Evolutionary conservation across 2,329 filamentous ascomycete species (phyloP), one percentile per base, ranked within the genome.

Genomic region (Alternaria metachromatica): DNA sequence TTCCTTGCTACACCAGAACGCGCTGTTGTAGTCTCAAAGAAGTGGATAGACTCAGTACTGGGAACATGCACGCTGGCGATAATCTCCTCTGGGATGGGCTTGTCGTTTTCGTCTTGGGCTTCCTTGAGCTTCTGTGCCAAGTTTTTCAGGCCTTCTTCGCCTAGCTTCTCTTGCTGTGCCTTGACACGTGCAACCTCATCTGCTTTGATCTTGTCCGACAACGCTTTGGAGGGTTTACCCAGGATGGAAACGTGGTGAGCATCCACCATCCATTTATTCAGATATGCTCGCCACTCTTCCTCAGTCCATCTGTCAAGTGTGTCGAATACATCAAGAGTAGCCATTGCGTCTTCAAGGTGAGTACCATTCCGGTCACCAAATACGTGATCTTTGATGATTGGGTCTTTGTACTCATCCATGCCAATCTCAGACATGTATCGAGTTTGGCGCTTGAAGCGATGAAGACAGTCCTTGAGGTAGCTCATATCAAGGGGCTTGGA

Each of bases 321-420:
- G 65, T 96, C 92, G 61, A 89, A 87, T 45, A 87, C 86, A 20
- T 76, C 74, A 23, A 86, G 69, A 6, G 78, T 81, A 10, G 76
- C 78, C 46, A 85, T 71, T 9, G 78, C 75, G 23, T 79, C 77
- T 53, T 75, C 57, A 9, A 85, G 76, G 51, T 84, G 79, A 11
- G 72, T 80, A n/a, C 96, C 96, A 77, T 97, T 91, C 30, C 93
- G 88, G 55, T 89, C 89, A 26, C 95, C 96, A 75, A 96, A 99
- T 10, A 98, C 86, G 77, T 96, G 97, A 76, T 98, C 94, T 13
- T 90, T 91, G 73, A 98, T 97, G 64, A 98, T 90, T 64, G 92
- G 92, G 67, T 89, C 90, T 0, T 93, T 90, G 79, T 95, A 97
- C 67, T 94, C 93, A 21, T 89, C 88, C 58, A 93, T 89, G 3